Evolutionary conservation across 2,329 filamentous ascomycete genomes (phyloP), one percentile per base, ranked within the genome.

Genomic region (Cladosporium oxysporum): DNA sequence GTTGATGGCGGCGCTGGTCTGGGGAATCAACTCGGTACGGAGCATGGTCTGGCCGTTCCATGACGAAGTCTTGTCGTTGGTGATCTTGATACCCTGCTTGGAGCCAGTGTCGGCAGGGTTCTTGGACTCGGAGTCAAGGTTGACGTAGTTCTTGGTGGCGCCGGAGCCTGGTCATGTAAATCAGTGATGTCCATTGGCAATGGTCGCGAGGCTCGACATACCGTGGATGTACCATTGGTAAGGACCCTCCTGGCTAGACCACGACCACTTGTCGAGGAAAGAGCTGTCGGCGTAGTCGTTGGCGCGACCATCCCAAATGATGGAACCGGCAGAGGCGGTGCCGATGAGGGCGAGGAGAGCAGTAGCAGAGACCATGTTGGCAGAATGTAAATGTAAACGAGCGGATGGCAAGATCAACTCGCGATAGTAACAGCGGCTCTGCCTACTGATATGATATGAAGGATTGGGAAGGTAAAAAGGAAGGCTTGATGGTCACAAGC

Each of bases 221-320:
- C 52, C 90, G 79, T 92, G 90, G 75, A 91, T 91, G 80, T 91
- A 91, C 82, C 90, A 91, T 77, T 91, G 89, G 78, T 90, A 92
- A 0, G 87, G 84, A 0, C 87, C 87, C 71, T 90, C 86, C 77
- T 89, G 85, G 76, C 87, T 90, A n/a, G 82, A 82, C 84, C 85
- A 91, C 10, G 68, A 71, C 71, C 79, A 90, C 49, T 83, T 83
- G 71, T 82, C 79, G 33, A 90, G 81, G 74, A 89, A 87, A 2
- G 80, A 71, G 50, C 82, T 82, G 10, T 83, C 79, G 18, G 79
- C 78, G 69, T 88, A 78, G 65, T 86, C 83, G 76, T 89, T 89
- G 81, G 89, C 87, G 59, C 87, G 84, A 31, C 88, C 88, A 75
- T 90, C 87, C 88, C 88, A 90, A 8, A 88, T 76, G 53, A 87